Evolutionary conservation across 164 flowering plant species (phyloP), one percentile per base, ranked within the genome.

Genomic region (Santalum album): DNA sequence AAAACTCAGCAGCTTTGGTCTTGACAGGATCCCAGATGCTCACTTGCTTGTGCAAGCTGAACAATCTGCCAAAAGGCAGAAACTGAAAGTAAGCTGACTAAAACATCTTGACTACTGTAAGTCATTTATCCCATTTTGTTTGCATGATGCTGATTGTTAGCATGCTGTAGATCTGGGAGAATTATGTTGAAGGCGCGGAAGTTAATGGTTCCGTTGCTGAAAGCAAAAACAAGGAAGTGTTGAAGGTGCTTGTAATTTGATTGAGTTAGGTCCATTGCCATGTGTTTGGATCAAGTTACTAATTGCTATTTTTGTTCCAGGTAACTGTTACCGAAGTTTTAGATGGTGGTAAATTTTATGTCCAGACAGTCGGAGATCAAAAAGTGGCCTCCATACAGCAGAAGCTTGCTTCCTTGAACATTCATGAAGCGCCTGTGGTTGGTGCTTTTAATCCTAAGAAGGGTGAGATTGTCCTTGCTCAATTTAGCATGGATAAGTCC

Each of bases 391-490:
- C 94, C 4, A 74, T 94, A 45, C 91, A 87, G 68, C 78, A 84
- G 65, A 84, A 90, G 62, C 84, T 94, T 62, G 84, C 87, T 42
- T 72, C 87, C 1, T 61, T 94, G 65, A 83, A 59, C 56, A 70
- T 94, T 53, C 76, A 75, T 71, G 99, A 90, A 25, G 75, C 89
- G 58, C 95, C 99, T 63, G 63, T 86, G 0, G 56, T 86, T 69
- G 99, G 96, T 49, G 69, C 90, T 58, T 94, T 94, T 60, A 84
- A 78, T 67, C 99, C 99, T 16, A 84, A 76, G 74, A 94, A 84
- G 75, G 99, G 97, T 12, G 99, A 94, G 45, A 69, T 79, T 40
- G 89, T 94, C 63, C 91, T 94, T 63, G 96, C 95, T 42, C 89
- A 86, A 56, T 94, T 79, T 60, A 82, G 82, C 69, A 75, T 69